These are phyloP conservation scores for Psilocybe azurescens DNA, from an alignment of 768 basidiomycete species.

Conservation along the genomic window DNA sequence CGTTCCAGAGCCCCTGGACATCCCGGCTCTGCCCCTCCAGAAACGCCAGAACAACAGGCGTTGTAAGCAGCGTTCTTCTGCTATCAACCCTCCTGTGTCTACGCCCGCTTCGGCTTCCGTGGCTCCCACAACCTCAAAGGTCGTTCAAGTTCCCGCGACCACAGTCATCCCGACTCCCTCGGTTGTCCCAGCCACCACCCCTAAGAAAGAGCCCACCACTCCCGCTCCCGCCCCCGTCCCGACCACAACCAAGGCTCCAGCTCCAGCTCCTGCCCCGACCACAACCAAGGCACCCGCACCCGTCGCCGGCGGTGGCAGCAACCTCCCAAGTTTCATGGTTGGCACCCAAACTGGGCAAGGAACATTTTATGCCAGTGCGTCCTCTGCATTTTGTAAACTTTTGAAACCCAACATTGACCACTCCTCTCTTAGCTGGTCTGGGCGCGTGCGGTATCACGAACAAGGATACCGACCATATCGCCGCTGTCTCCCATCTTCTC, in stretches of 20 bases:
- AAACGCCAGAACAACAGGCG: conserved; percentile 37
- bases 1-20: conserved; percentile 32
- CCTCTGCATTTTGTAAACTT: conserved; percentile 3
- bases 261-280: conserved; percentile 11
- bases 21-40: conserved; percentile 26
- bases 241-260: conserved; percentile 13
- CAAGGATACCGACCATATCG: conserved; percentile 55
- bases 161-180: conserved; percentile 16
- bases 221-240: conserved; percentile 25
- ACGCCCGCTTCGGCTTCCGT: conserved; percentile 9
- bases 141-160: conserved; percentile 22
- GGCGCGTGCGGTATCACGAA: conserved; percentile 70
- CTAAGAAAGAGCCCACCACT: conserved; percentile 22
- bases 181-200: conserved; percentile 3
- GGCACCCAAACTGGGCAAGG: conserved; percentile 60
- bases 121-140: conserved; percentile 13
- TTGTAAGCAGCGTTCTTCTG: conserved; percentile 39
- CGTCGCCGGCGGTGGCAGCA: conserved; percentile 18
- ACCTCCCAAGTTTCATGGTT: conserved; percentile 45
- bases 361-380: conserved; percentile 58
- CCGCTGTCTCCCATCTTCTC: conserved; percentile 58
- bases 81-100: conserved; percentile 7
- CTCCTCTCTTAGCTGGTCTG: conserved; percentile 50
- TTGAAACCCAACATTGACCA: conserved; percentile 7
- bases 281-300: conserved; percentile 26